These are phyloP conservation scores for Aspergillus cejpii DNA, from an alignment of 2,329 filamentous ascomycete genomes.

Conservation along the genomic window DNA sequence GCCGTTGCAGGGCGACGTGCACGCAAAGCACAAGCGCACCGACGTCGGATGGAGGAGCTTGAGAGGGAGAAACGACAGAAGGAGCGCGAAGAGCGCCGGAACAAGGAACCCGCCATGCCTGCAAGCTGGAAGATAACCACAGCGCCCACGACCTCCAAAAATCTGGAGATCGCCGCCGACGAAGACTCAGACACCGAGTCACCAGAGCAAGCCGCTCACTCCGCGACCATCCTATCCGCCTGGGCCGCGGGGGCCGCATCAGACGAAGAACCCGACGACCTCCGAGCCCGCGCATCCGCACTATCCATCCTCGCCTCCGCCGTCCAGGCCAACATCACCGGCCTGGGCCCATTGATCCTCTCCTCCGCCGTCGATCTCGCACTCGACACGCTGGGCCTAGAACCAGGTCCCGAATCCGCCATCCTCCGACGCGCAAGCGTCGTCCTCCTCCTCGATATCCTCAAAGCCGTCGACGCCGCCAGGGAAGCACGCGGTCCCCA, in stretches of 20 bases:
- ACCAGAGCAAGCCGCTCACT: slow-evolving; percentile 29
- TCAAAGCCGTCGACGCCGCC: slow-evolving; percentile 36
- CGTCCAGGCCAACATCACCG: slow-evolving; percentile 36
- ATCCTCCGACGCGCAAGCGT: slow-evolving; percentile 40
- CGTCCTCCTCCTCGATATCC: slow-evolving; percentile 36
- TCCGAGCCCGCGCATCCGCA: slow-evolving; percentile 40
- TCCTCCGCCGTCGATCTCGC: slow-evolving; percentile 37
- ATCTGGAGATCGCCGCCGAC: slow-evolving; percentile 18
- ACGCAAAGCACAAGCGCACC: slow-evolving; percentile 32
- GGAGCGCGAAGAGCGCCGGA: slow-evolving; percentile 27
- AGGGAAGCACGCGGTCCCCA: slow-evolving; percentile 26
- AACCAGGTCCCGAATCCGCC: slow-evolving; percentile 32
- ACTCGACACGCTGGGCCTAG: slow-evolving; percentile 35
- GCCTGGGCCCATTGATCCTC: slow-evolving; percentile 31
- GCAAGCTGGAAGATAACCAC: slow-evolving; percentile 27
- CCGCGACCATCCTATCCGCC: slow-evolving; percentile 35
- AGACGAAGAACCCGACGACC: slow-evolving; percentile 39
- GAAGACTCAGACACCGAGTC: slow-evolving; percentile 32
- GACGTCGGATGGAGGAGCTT: slow-evolving; percentile 21
- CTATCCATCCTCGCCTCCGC: slow-evolving; percentile 40
- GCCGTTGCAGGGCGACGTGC: slow-evolving; percentile 37
- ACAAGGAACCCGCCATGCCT: slow-evolving; percentile 21
- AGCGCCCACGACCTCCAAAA: slow-evolving; percentile 3
- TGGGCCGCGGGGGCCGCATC: slow-evolving; percentile 36
- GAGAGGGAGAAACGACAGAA: slow-evolving; percentile 23